phyloP scores from a whole-genome alignment of 1,284 basidiomycete genomes.

The Hymenochaete sp. region DNA sequence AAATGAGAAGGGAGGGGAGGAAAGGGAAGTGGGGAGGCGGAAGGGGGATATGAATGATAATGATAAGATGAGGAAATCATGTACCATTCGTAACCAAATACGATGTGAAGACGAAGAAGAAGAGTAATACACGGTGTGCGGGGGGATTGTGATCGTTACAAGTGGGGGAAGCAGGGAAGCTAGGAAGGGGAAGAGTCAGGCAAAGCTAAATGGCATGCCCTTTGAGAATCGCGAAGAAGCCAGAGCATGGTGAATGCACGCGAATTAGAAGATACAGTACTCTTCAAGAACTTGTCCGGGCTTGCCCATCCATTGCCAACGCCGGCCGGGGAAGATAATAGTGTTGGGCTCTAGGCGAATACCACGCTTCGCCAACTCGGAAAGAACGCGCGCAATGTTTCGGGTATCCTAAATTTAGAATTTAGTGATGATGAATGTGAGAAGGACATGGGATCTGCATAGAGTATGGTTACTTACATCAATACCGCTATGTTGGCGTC shows the following conservation, averaged over 20 bases:
- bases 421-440: constrained; percentile 12
- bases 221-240: neutral
- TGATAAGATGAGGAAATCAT: neutral
- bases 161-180: neutral
- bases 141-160: neutral
- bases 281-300: constrained; percentile 56
- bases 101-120: neutral
- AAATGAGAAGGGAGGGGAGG: neutral
- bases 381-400: constrained; percentile 73
- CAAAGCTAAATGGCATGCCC: neutral
- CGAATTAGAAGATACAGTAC: constrained; percentile 24
- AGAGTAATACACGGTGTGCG: neutral
- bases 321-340: constrained; percentile 51
- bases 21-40: neutral
- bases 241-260: neutral
- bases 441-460: neutral
- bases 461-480: constrained; percentile 51
- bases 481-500: constrained; percentile 79
- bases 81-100: too few relatives aligned
- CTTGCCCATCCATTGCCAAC: constrained; percentile 80
- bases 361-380: constrained; percentile 61
- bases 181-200: neutral
- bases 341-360: constrained; percentile 68
- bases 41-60: constrained; percentile 1
- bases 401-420: constrained; percentile 60